Base-by-base conservation (phyloP, 1,284 basidiomycete genomes). In the Rhodotorula sp. region DNA sequence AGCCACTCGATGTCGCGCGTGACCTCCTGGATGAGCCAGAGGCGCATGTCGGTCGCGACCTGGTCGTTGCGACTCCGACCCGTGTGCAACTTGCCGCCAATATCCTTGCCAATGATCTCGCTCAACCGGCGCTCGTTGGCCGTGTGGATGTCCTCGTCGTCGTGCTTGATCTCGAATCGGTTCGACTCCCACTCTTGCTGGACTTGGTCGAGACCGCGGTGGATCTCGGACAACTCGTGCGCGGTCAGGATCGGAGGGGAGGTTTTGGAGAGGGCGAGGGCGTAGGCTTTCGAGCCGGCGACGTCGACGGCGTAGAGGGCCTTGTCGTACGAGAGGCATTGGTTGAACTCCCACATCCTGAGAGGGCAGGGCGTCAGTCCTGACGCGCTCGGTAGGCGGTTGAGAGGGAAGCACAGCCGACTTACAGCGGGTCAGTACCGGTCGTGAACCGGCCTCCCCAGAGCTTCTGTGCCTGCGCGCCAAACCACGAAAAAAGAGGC, bases 121-220 rank as follows among this genome's bases (percentile, higher is more conserved):
- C 89, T 92, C 76, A 99, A 82, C 45, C 95, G 86, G 65, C 96
- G 89, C 82, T 99, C 95, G 79, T 99, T 99, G 68, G 96, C 96
- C n/a, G 95, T 99, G 81, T 99, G 95, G 71, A 99, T 98, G 79
- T 99, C 95, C 79, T 99, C 95, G 79, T 99, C 95, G 77, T 95
- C 93, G 22, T 87, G 83, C 71, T 88, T 83, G 56, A 87, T 82
- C 71, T 83, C 79, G 79, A 96, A 95, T 88, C 92, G 76, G 64
- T 88, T 88, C 37, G 83, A 83, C 76, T 85, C 85, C 95, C 95
- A 99, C 83, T 98, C 95, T 77, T 87, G 82, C 69, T 86, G 88
- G 64, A 99, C 93, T 54, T 83, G 80, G 72, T 85, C 83, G 63
- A 99, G 85, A n/a, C 95, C 95, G 49, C 86, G 82, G 46, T 87